Evolutionary conservation across 805 yeast species (phyloP), one percentile per base, ranked within the genome.

Genomic region (Debaryomyces castellii): DNA sequence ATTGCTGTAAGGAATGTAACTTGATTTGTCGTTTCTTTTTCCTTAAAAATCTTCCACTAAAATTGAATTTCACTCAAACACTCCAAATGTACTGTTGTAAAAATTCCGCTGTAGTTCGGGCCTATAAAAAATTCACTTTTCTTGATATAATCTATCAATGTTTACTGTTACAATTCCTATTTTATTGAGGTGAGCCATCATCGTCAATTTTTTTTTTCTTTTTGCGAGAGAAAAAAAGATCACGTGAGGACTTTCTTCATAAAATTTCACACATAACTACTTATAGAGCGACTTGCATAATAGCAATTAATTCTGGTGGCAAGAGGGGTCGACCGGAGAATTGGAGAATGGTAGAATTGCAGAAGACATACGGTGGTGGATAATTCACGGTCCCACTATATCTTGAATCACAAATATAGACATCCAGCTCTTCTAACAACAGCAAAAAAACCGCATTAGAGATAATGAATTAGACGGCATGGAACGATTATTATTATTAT

Each of bases 141-240:
- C 17, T 16, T 18, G 17, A 33, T 14, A n/a, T 17, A 22, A 36
- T 36, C 27, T 36, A 36, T 36, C 24, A 36, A 18, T 22, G 24
- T 21, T 36, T 36, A 23, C 27, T 23, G 24, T 36, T 25, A 36
- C 24, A 21, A 23, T 23, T 38, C 32, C 16, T n/a, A 14, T 38
- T 23, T 28, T 35, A 34, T 36, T 38, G 43, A 32, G 45, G 39
- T 22, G 49, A 18, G 49, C 44, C 50, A 43, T 43, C 48, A 39
- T 38, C 44, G 50, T 46, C 49, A 40, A 36, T 25, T 40, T 41
- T 43, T 39, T 25, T 34, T 39, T 38, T 32, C 24, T 38, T 45
- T 48, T 43, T 30, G 20, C 20, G 20, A 14, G 20, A 2, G 20
- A 14, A 30, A 30, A 30, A 30, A 30, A 14, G 34, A 17, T 30